These are phyloP conservation scores for Pisolithus marmoratus DNA, from an alignment of 768 basidiomycete genomes.

Conservation along the genomic window DNA sequence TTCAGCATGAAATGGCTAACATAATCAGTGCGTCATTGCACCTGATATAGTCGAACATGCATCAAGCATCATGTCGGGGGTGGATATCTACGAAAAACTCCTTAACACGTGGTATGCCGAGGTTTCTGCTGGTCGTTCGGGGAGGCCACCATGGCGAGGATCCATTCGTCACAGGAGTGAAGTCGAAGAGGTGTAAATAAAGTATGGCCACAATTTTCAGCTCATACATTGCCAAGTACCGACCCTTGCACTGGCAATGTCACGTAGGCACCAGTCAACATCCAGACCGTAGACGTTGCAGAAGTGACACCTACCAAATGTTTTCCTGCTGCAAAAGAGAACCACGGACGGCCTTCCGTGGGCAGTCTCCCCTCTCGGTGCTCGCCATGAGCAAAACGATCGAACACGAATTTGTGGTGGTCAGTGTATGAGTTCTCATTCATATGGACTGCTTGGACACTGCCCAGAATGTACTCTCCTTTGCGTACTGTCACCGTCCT, in stretches of 20 bases:
- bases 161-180: not conserved
- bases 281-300: no score
- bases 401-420: no score
- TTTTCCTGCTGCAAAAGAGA: conserved; percentile 12
- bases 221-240: not conserved
- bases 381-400: no score
- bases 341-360: no score
- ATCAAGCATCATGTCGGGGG: not conserved
- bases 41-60: not conserved
- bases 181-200: not conserved
- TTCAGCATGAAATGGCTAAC: no score
- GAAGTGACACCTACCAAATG: conserved; percentile 9
- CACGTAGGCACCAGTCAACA: no score
- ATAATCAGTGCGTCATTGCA: no score
- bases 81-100: not conserved
- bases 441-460: no score
- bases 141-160: not conserved
- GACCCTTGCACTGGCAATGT: not conserved
- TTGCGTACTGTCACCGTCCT: no score
- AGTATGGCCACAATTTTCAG: not conserved
- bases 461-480: no score
- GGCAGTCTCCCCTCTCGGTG: no score
- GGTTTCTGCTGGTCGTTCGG: not conserved
- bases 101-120: not conserved
- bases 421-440: no score